phyloP scores from a whole-genome alignment of 495 filamentous ascomycete species.

The Penicillium canariense region DNA sequence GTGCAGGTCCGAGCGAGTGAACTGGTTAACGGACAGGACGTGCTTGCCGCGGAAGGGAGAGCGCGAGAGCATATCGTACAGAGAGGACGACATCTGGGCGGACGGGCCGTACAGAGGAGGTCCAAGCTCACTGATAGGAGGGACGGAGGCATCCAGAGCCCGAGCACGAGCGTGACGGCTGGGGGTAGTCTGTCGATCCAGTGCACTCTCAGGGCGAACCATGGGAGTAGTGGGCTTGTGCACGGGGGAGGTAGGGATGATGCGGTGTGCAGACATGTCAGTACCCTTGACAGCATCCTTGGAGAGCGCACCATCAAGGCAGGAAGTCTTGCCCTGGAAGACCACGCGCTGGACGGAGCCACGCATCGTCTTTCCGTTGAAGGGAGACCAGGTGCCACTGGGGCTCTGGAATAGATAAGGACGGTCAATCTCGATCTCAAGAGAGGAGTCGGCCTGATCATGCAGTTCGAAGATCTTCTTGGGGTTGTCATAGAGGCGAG shows the following conservation, averaged over 20 bases:
- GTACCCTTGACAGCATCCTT: constrained; percentile 58
- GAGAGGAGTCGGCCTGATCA: constrained; percentile 69
- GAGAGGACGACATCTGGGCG: constrained; percentile 52
- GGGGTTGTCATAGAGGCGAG: constrained; percentile 74
- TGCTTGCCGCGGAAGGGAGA: constrained; percentile 85
- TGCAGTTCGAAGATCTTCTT: constrained; percentile 86
- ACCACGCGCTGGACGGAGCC: constrained; percentile 75
- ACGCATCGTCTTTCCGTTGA: constrained; percentile 67
- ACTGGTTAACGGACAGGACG: constrained; percentile 86
- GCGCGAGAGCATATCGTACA: constrained; percentile 68
- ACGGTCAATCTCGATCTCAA: constrained; percentile 74
- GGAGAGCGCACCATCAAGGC: constrained; percentile 67
- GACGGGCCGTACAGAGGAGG: constrained; percentile 47
- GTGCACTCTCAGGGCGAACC: constrained; percentile 45
- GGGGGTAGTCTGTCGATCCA: constrained; percentile 47
- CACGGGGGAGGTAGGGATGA: constrained; percentile 54
- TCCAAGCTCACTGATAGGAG: constrained; percentile 50
- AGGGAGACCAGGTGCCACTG: constrained; percentile 66
- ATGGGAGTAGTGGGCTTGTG: constrained; percentile 50
- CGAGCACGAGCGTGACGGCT: constrained; percentile 27
- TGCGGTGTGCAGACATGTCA: constrained; percentile 74
- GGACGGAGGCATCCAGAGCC: constrained; percentile 27
- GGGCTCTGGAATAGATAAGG: constrained; percentile 58
- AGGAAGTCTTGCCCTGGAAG: constrained; percentile 74
- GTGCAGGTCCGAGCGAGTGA: constrained; percentile 81